Percentiles rank a stretch among this genome's conserved stretches.
Evolutionary conservation across 768 basidiomycete genomes (phyloP).

Genomic region (Phaeotremella skinneri): DNA sequence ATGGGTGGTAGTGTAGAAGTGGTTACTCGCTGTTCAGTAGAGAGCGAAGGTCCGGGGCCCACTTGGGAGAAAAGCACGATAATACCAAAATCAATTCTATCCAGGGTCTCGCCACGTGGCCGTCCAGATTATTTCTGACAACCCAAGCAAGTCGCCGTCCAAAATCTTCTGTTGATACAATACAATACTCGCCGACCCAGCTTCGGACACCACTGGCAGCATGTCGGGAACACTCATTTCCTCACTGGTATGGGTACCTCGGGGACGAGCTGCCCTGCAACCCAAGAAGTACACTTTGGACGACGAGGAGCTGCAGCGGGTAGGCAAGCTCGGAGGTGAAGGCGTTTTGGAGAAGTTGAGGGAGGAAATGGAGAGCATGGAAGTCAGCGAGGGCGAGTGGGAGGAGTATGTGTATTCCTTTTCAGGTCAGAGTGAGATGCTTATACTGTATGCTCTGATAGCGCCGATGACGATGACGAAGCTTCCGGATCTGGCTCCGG

Average conservation of each 20-base stretch:
- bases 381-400: conserved; percentile 73
- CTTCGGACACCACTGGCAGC: background rate
- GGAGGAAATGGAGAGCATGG: conserved; percentile 70
- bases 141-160: background rate
- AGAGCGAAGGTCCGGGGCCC: background rate
- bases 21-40: no score
- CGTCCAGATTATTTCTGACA: background rate
- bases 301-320: conserved; percentile 81
- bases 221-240: conserved; percentile 52
- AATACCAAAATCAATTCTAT: background rate
- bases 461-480: conserved; percentile 32
- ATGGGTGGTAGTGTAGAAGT: background rate
- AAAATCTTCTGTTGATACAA: conserved; percentile 1
- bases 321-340: conserved; percentile 86
- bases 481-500: conserved; percentile 56
- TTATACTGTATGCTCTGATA: conserved; percentile 4
- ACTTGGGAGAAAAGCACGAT: background rate
- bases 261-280: conserved; percentile 70
- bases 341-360: conserved; percentile 79
- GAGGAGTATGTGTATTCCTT: conserved; percentile 75
- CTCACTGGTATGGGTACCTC: conserved; percentile 63
- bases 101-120: background rate
- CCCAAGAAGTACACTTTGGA: conserved; percentile 87
- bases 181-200: background rate
- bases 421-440: background rate